These are phyloP conservation scores for Ogataea sp. DNA, from an alignment of 805 yeast genomes.

Conservation along the genomic window DNA sequence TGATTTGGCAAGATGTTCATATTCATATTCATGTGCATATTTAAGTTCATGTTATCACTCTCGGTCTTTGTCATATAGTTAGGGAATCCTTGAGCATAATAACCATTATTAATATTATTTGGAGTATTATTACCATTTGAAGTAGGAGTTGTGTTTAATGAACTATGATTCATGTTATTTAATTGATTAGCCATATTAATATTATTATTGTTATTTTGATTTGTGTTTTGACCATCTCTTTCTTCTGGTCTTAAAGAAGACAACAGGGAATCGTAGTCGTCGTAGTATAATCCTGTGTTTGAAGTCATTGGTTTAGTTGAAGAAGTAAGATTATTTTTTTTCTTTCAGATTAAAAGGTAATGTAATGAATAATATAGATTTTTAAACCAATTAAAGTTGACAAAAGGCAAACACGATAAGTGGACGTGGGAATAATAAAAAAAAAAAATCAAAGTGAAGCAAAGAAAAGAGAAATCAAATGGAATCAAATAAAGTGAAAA, in stretches of 20 bases:
- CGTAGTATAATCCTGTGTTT: slow-evolving; percentile 13
- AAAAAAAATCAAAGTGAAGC: too few species aligned
- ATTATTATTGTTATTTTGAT: background rate
- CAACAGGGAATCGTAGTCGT: slow-evolving; percentile 22
- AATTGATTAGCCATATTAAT: slow-evolving; percentile 1
- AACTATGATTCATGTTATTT: too few species aligned
- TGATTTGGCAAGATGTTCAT: background rate
- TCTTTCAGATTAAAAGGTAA: too few species aligned
- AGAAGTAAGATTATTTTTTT: background rate
- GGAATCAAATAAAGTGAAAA: too few species aligned
- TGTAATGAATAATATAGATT: too few species aligned
- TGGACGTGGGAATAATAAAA: too few species aligned
- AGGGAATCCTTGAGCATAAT: background rate
- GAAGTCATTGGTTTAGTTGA: background rate
- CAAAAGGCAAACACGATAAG: too few species aligned
- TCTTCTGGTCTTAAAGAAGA: slow-evolving; percentile 13
- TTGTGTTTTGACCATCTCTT: slow-evolving; percentile 1
- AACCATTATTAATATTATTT: background rate
- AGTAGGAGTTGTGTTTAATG: background rate
- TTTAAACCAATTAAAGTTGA: too few species aligned
- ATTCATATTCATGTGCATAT: too few species aligned
- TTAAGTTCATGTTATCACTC: background rate
- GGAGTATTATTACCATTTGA: background rate
- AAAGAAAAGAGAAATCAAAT: too few species aligned
- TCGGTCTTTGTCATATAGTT: background rate